Evolutionary conservation across 805 yeast genomes (phyloP).

Genomic region (Nakazawaea molendinolei): DNA sequence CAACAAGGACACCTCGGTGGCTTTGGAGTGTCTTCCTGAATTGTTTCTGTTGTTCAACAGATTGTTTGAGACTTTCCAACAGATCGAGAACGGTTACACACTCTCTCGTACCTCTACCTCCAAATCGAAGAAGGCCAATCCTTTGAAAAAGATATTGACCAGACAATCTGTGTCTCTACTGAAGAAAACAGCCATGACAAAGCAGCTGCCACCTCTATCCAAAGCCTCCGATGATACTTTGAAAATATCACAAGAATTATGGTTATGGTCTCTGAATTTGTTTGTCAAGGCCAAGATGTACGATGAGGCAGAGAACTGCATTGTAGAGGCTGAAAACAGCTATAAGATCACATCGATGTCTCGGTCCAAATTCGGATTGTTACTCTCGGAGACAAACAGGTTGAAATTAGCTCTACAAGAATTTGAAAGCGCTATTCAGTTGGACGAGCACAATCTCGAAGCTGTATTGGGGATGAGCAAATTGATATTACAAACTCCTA

Average conservation of each 20-base stretch:
- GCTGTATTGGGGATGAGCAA: slow-evolving; percentile 51
- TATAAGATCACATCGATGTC: slow-evolving; percentile 40
- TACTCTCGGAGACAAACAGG: slow-evolving; percentile 21
- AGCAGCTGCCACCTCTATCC: slow-evolving; percentile 28
- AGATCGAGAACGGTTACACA: not conserved
- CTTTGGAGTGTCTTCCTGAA: slow-evolving; percentile 60
- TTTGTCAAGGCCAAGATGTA: slow-evolving; percentile 49
- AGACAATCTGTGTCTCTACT: slow-evolving; percentile 2
- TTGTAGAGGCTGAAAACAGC: slow-evolving; percentile 60
- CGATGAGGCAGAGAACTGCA: slow-evolving; percentile 63
- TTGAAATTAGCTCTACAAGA: slow-evolving; percentile 48
- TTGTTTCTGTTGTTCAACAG: slow-evolving; percentile 52
- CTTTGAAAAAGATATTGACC: slow-evolving; percentile 5
- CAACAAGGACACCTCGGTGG: slow-evolving; percentile 44
- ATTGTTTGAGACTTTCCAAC: slow-evolving; percentile 31
- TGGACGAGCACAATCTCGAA: slow-evolving; percentile 38
- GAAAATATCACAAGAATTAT: slow-evolving; percentile 47
- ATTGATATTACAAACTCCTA: slow-evolving; percentile 38
- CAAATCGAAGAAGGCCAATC: slow-evolving; percentile 6
- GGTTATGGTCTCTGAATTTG: slow-evolving; percentile 69
- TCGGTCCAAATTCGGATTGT: slow-evolving; percentile 42
- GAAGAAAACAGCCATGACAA: slow-evolving; percentile 20
- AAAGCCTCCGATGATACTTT: slow-evolving; percentile 1
- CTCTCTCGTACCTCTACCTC: slow-evolving; percentile 6
- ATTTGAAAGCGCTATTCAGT: slow-evolving; percentile 56